These are phyloP conservation scores for Tribonema minus DNA, from an alignment of 108 stramenopile species.

Conservation along the genomic window DNA sequence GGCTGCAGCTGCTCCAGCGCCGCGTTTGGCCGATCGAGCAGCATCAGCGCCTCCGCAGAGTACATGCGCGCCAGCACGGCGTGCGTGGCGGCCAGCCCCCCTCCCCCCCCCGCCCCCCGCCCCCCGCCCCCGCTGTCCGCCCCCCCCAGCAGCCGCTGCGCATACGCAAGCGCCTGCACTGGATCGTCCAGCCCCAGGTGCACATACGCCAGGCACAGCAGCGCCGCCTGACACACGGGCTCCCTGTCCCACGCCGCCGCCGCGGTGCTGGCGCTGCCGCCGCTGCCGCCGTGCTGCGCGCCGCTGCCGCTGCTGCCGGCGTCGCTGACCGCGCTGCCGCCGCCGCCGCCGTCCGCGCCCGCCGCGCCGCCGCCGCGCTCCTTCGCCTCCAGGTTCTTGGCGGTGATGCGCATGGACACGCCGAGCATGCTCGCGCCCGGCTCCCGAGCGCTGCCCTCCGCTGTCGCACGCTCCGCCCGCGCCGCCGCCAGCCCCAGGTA, in stretches of 20 bases:
- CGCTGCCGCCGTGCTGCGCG: background rate
- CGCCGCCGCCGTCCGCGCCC: background rate
- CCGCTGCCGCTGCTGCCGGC: background rate
- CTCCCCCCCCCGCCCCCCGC: no score
- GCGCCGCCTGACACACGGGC: constrained; percentile 12
- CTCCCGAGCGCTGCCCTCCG: background rate
- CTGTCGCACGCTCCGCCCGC: background rate
- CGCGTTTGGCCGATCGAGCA: constrained; percentile 28
- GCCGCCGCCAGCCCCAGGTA: constrained; percentile 8
- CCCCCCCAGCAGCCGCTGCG: constrained; percentile 10
- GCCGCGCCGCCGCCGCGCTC: background rate
- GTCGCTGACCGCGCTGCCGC: background rate
- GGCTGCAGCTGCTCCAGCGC: constrained; percentile 32
- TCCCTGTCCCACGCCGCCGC: background rate
- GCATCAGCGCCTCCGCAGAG: constrained; percentile 43
- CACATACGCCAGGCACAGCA: constrained; percentile 28
- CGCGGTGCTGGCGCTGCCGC: background rate
- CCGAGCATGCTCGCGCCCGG: constrained; percentile 7
- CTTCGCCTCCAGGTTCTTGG: background rate
- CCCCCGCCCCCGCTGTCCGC: no score
- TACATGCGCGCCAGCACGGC: constrained; percentile 39
- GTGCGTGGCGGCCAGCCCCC: no score
- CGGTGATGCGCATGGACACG: background rate
- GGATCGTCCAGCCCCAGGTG: constrained; percentile 36
- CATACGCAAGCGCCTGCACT: constrained; percentile 8